Base-by-base conservation (phyloP, 192 early-diverging fungal genomes). In the Linnemannia exigua region DNA sequence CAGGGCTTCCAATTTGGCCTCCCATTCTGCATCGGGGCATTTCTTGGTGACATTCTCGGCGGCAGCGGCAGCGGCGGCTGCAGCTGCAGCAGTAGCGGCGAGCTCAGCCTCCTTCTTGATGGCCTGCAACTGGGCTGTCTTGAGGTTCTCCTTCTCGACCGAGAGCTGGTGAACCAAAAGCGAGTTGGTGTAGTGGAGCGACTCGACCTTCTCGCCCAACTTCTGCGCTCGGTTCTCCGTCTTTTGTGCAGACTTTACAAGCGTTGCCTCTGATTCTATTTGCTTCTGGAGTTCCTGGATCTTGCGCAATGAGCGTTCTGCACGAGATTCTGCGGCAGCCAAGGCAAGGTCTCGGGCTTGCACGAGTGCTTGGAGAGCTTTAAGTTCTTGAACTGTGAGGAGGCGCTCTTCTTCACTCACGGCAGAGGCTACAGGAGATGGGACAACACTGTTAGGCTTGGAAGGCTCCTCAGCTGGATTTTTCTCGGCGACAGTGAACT, bases 121-220 rank as follows among this genome's bases (percentile, higher is more conserved):
- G 17, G 14, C 63, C 50, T 74, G 71, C 35, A 20, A 48, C 37
- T 80, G 79, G 0, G 72, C 61, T 1, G 58, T 41, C 79, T 88
- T 88, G 36, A 76, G 67, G 79, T 33, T 74, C 31, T 88, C 87
- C 70, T 85, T 75, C 17, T 88, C 84, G 54, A 78, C 31, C 17
- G 72, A 46, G 44, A 88, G 63, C 47, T 87, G 88, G 35, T 79
- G 74, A 35, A 87, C 70, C 48, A 88, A 54, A 5, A 88, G 50
- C 38, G 76, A 67, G 76, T 88, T 88, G 74, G 85, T 88, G 66
- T 78, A 88, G 15, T 67, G 70, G 69, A 88, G 84, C 17, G 88
- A 87, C 75, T 87, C 88, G 28, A 87, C 66, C 70, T 87, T 88
- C 70, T 54, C 74, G 9, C 63, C 44, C 8, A 70, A 7, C 36